Base-by-base conservation (phyloP, 176 grass and related monocot genomes). In the Otatea glauca region DNA sequence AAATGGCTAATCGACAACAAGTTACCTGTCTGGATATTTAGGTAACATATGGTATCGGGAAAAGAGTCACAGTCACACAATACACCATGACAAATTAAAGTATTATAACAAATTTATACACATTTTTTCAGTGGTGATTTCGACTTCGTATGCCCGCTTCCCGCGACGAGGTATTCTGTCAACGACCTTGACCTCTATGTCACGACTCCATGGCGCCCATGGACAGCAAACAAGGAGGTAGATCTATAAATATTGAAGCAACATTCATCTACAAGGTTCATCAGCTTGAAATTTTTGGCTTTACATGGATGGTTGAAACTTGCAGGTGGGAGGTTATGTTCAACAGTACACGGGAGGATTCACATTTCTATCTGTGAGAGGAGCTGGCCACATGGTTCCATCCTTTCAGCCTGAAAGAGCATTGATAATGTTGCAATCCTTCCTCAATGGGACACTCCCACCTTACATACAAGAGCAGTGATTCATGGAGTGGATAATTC, bases 351-450 rank as follows among this genome's bases (percentile, higher is more conserved):
- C 53, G 7, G 74, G 88, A 67, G 76, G 76, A 15, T 81, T 92
- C 70, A 82, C 74, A 23, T 81, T 94, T 59, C 56, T 78, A 4
- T 87, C 92, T 14, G 86, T 91, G 62, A 91, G 87, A 47, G 87
- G 76, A 55, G 79, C 92, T 37, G 92, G 84, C 0, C 92, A 94
- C 47, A 78, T 75, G 80, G 89, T 94, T 69, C 86, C 92, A 20
- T 86, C 63, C 7, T 48, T 74, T 23, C 89, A 92, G 42, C 89
- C 89, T 7, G 75, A 85, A 42, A 87, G 87, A 75, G 87, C 65
- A 51, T 27, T 94, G 9, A 47, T 67, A 59, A 16, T 92, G 56
- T 29, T 89, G 0, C 18, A 39, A 3, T 85, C 15, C 25, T 94
- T 94, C 71, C 77, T 94, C 7, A 16, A 78, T 78, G 76, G 75